Evolutionary conservation across 331 rosid species (phyloP), one percentile per base, ranked within the genome.

Genomic region (Arachis monticola): DNA sequence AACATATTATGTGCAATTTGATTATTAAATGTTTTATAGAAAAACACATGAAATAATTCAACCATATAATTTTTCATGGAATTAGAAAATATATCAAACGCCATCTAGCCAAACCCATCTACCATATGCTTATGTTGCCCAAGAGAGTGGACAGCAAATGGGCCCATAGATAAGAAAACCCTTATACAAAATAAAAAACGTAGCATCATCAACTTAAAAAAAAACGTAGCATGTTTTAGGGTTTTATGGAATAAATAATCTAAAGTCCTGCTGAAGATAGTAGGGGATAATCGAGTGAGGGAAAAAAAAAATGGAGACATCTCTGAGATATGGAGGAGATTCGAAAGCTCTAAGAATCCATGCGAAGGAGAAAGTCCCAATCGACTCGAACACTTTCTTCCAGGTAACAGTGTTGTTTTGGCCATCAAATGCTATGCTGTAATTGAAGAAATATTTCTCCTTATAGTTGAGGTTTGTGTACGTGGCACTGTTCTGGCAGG

Each of bases 281-380:
- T 44, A 10, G 60, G 38, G 63, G 70, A 60, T 22, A 60, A 69
- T 3, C n/a, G 22, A 50, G 71, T 22, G 9, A 58, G 9, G 1
- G 27, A 48, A 13, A 35, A 6, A 38, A 5, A 8, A 52, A 56
- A 95, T 95, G 98, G 98, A 95, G 79, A 90, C 99, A 56, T 95
- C 97, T 69, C 83, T 95, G 57, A 79, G 97, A 84, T 95, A 72
- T 3, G 87, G 75, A 38, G 91, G 84, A 66, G 90, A 92, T 56
- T 83, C 96, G 79, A 87, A 82, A 81, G 85, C 90, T 51, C 27
- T 95, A n/a, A 81, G 86, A 82, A 85, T 92, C 77, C 91, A 92
- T 47, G 96, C 93, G 46, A 92, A 92, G 86, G 80, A 95, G 72
- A 88, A 82, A 64, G 8, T 95, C 50, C 73, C 76, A 51, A 83